Evolutionary conservation across 345 rosid genomes (phyloP), one percentile per base, ranked within the genome.

Genomic region (Dipteronia sinensis): DNA sequence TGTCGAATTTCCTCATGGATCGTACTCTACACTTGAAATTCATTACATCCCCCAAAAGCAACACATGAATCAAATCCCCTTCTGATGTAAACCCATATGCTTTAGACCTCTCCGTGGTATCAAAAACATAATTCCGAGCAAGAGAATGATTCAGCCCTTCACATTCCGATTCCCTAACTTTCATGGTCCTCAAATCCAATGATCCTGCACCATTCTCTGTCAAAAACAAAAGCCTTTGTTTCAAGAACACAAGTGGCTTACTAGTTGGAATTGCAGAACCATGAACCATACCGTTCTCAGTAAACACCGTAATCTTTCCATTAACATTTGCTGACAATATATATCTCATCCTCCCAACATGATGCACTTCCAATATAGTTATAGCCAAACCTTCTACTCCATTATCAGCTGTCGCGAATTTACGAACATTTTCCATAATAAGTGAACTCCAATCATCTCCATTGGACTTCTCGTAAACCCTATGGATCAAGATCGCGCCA

Each of bases 171-270:
- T 94, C 98, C 82, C 90, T 87, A 27, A 96, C 74, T 79, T 86
- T 94, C 98, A 94, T 96, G 86, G 78, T 92, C 84, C 95, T 90
- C 80, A 94, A 89, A 58, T 94, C 97, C 79, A 96, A 69, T 12
- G 98, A 96, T 38, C 99, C 98, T n/a, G 98, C 97, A 76, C 99
- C 98, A 16, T 81, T 87, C 78, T 94, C 94, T 0, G 98, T 94
- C 79, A 96, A 88, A 84, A 96, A 96, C 89, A 96, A 83, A 76
- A 92, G 88, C 85, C 98, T 94, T 78, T 94, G 99, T 86, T 92
- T 94, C 86, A 92, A 83, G 85, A 96, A 94, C 7, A 86, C 94
- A 6, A 96, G 88, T 15, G 98, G 97, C 84, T 84, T 88, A 70
- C 95, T 89, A 0, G 67, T 19, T 9, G 95, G 94, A 69, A 72